Evolutionary conservation across 2,329 filamentous ascomycete genomes (phyloP).

Genomic region (Arachnomyces sp.): DNA sequence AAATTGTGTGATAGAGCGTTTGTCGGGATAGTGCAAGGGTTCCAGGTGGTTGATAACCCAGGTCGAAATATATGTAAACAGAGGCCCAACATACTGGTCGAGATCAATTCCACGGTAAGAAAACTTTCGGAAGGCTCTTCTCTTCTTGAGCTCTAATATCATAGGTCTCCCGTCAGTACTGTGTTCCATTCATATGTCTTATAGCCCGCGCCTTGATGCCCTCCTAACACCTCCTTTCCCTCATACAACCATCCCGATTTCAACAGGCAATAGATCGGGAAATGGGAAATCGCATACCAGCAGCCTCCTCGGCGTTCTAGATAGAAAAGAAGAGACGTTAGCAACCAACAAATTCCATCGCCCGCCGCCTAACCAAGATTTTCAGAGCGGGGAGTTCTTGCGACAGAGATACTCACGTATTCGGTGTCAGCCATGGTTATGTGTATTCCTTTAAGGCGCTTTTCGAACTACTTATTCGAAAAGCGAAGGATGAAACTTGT

Average conservation of each 20-base stretch:
- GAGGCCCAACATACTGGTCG: conserved; percentile 70
- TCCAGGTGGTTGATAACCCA: conserved; percentile 1
- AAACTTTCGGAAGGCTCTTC: conserved; percentile 99
- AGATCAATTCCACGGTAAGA: conserved; percentile 99
- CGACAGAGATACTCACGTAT: conserved; percentile 60
- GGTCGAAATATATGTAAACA: neutral
- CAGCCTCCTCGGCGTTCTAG: conserved; percentile 94
- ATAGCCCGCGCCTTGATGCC: neutral
- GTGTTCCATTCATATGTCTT: conserved; percentile 5
- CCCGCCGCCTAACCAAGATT: conserved; percentile 10
- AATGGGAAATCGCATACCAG: conserved; percentile 47
- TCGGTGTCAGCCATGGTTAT: conserved; percentile 79
- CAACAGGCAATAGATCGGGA: conserved; percentile 11
- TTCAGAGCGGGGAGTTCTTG: conserved; percentile 24
- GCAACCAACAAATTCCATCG: conserved; percentile 15
- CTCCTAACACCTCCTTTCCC: neutral
- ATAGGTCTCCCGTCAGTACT: conserved; percentile 13
- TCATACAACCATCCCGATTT: neutral
- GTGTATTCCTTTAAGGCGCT: conserved; percentile 38
- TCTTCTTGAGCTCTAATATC: conserved; percentile 87
- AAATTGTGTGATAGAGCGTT: conserved; percentile 8
- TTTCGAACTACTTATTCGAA: conserved; percentile 37
- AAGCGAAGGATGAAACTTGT: conserved; percentile 34
- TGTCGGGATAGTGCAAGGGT: conserved; percentile 6
- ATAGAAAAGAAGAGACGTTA: conserved; percentile 25